Evolutionary conservation across 2,329 filamentous ascomycete species (phyloP).

Genomic region (Domatiomyces globalis): DNA sequence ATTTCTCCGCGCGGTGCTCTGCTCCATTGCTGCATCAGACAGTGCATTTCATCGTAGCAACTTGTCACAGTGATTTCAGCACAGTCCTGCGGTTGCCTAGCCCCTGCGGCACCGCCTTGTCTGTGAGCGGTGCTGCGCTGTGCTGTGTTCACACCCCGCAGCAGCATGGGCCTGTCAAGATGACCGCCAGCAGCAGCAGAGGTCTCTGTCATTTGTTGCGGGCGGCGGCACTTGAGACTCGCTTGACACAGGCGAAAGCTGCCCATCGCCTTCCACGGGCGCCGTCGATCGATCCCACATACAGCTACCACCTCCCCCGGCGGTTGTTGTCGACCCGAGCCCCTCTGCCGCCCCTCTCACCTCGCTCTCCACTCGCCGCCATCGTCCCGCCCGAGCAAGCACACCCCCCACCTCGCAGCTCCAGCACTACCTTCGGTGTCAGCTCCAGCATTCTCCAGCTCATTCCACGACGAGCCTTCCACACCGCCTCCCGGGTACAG

Average conservation of each 20-base stretch:
- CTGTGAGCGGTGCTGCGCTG: too few species aligned
- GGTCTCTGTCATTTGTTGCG: constrained; percentile 13
- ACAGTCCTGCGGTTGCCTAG: too few species aligned
- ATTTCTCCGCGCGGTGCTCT: neutral
- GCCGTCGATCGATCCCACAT: constrained; percentile 6
- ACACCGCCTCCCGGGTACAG: neutral
- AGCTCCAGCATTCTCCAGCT: neutral
- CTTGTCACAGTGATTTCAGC: neutral
- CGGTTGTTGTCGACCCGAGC: constrained; percentile 1
- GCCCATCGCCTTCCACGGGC: constrained; percentile 3
- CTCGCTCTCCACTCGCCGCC: neutral
- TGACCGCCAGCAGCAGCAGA: constrained; percentile 11
- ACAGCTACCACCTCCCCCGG: constrained; percentile 16
- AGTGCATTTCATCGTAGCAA: neutral
- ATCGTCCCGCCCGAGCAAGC: neutral
- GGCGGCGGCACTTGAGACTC: constrained; percentile 4
- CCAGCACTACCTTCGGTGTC: neutral
- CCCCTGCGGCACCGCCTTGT: too few species aligned
- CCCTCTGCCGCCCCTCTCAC: neutral
- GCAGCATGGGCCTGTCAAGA: constrained; percentile 8
- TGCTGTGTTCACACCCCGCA: neutral
- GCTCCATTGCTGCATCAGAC: neutral
- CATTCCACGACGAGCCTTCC: neutral
- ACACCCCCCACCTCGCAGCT: neutral
- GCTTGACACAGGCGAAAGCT: constrained; percentile 7